A percentile compares a stretch with the other conserved stretches of the same genome.
Evolutionary conservation across 2,329 filamentous ascomycete genomes (phyloP).

Genomic region (Exserohilum turcica): DNA sequence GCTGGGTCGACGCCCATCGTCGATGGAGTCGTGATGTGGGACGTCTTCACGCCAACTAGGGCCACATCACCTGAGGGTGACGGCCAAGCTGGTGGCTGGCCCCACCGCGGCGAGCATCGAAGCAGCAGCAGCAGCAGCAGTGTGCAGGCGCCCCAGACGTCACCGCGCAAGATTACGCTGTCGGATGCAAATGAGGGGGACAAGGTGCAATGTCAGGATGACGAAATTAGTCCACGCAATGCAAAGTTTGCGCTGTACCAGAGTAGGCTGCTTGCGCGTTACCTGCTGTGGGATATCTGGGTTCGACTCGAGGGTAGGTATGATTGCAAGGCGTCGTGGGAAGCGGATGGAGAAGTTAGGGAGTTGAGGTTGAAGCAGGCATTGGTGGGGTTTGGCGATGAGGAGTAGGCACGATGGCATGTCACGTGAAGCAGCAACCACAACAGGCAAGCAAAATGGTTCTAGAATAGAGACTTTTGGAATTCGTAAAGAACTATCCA

Average conservation of each 20-base stretch:
- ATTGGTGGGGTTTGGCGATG: conserved; percentile 9
- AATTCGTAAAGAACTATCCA: conserved; percentile 3
- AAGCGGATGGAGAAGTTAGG: conserved; percentile 10
- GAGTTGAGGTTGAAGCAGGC: conserved; percentile 11
- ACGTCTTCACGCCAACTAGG: conserved; percentile 2
- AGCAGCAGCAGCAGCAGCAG: background rate
- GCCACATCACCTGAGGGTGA: background rate
- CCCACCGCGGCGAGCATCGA: background rate
- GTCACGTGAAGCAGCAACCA: background rate
- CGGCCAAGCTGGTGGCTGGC: background rate
- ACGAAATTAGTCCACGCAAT: conserved; percentile 1
- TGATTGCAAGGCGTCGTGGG: conserved; percentile 19
- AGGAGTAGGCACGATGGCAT: background rate
- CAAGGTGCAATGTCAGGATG: background rate
- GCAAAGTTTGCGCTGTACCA: conserved; percentile 20
- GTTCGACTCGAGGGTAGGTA: conserved; percentile 8
- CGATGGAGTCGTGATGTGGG: conserved; percentile 12
- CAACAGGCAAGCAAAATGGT: background rate
- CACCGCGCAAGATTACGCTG: conserved; percentile 2
- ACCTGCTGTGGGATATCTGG: conserved; percentile 19
- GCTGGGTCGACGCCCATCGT: conserved; percentile 8
- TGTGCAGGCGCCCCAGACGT: accelerated
- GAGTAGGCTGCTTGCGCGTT: conserved; percentile 16
- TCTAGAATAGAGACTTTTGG: conserved; percentile 46
- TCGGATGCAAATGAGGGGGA: background rate